Conservation (phyloP, 192 early-diverging fungal species). For the Backusella westeae region DNA sequence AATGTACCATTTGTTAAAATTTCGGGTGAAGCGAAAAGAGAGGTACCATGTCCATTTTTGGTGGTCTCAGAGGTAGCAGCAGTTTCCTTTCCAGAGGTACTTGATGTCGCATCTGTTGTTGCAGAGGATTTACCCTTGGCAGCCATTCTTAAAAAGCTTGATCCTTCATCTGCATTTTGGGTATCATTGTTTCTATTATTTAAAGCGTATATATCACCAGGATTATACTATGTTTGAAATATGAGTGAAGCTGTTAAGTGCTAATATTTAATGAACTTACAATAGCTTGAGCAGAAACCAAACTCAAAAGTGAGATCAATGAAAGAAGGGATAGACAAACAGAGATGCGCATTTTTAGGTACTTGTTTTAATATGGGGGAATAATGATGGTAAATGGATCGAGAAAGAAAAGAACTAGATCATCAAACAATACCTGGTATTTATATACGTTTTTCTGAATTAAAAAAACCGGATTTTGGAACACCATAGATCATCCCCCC, state of each 20-base stretch:
- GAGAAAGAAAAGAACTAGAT: background rate
- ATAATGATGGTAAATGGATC: background rate
- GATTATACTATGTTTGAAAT: background rate
- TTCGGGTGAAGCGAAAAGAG: slow-evolving; percentile 12
- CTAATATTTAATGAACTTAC: background rate
- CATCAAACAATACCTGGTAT: background rate
- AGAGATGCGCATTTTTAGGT: background rate
- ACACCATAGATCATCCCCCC: background rate
- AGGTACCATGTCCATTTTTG: background rate
- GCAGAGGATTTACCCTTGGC: background rate
- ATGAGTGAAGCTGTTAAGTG: background rate
- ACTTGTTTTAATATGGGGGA: background rate
- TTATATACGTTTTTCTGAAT: background rate
- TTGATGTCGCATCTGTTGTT: background rate
- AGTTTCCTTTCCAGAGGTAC: background rate
- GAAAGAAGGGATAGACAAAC: background rate
- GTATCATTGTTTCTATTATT: background rate
- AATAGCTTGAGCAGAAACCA: background rate
- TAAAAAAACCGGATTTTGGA: background rate
- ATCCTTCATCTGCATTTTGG: background rate
- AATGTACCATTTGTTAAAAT: slow-evolving; percentile 27
- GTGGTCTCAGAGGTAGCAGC: background rate
- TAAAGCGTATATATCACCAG: background rate
- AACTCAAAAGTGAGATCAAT: background rate
- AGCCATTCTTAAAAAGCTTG: background rate